These are phyloP conservation scores for Xylaria sp. DNA, from an alignment of 2,329 filamentous ascomycete species.

Conservation along the genomic window DNA sequence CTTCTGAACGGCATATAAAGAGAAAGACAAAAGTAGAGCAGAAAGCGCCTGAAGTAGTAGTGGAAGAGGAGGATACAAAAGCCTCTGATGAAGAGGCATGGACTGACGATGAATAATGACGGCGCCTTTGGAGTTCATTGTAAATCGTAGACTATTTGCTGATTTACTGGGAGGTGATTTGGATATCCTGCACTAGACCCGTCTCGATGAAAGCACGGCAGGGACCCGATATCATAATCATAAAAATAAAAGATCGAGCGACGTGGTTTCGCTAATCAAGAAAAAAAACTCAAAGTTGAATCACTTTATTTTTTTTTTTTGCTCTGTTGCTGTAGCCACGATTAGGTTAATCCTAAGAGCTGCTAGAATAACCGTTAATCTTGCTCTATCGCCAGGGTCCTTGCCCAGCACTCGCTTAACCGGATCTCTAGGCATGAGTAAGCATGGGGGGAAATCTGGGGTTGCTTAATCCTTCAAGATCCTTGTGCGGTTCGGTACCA, in stretches of 20 bases:
- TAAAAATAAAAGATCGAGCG: background rate
- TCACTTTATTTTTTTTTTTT: background rate
- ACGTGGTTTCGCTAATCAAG: background rate
- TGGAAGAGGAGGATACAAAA: background rate
- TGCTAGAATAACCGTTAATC: no score
- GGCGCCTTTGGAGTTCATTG: background rate
- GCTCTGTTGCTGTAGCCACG: no score
- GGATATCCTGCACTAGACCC: no score
- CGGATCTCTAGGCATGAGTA: no score
- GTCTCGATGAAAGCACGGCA: background rate
- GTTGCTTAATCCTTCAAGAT: no score
- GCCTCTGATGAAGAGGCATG: background rate
- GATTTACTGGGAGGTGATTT: no score
- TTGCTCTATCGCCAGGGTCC: no score
- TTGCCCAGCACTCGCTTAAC: no score
- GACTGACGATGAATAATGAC: background rate
- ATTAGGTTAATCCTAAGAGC: no score
- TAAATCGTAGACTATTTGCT: background rate
- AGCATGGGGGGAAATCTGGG: no score
- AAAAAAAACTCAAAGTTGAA: background rate
- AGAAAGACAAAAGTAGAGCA: background rate
- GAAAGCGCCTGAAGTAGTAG: conserved; percentile 10
- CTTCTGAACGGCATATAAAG: conserved; percentile 16
- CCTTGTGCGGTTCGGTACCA: no score
- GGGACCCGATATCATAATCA: background rate